Evolutionary conservation across 495 filamentous ascomycete species (phyloP), one percentile per base, ranked within the genome.

Genomic region (Podospora tetraspora): DNA sequence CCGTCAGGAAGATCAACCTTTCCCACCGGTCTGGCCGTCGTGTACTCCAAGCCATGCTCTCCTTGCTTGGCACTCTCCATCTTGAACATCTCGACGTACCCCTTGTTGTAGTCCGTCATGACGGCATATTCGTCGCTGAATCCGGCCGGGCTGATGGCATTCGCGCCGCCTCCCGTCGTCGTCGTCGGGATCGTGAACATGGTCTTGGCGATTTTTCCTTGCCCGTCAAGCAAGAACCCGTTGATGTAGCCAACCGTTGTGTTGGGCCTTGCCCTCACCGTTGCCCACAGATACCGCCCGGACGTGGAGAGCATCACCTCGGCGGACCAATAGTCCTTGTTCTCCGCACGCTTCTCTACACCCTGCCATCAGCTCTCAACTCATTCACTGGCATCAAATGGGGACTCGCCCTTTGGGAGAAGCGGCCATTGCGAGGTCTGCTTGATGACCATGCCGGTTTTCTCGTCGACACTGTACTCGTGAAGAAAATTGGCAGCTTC

Each of bases 41-140:
- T 32, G 29, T 74, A 74, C 63, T 72, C 72, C 1, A 70, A 43
- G 13, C 71, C 72, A 32, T 72, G 30, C 21, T 19, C 27, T 6
- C 60, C 61, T 13, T 68, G 62, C 22, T 63, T 61, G 4, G 66
- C 61, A 1, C 69, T 72, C 1, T 67, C 56, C 57, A 80, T 64
- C 61, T 75, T 72, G 78, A 75, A 81, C 27, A 81, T 70, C 69
- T 79, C 70, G 58, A 81, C 72, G 37, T 79, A 81, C 4, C 78
- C 77, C n/a, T 66, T 71, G 12, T 70, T 65, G 56, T 74, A 75
- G 60, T 81, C 75, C n/a, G 77, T 75, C 61, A 80, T 59, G 12
- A 72, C 76, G 0, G 74, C 76, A 57, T 74, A 74, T 56, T 64
- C 62, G 52, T 80, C 77, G 56, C 75, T 74, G 57, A 78, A 82